Conservation (phyloP, 2,329 filamentous ascomycete species). For the Fusarium sp. region DNA sequence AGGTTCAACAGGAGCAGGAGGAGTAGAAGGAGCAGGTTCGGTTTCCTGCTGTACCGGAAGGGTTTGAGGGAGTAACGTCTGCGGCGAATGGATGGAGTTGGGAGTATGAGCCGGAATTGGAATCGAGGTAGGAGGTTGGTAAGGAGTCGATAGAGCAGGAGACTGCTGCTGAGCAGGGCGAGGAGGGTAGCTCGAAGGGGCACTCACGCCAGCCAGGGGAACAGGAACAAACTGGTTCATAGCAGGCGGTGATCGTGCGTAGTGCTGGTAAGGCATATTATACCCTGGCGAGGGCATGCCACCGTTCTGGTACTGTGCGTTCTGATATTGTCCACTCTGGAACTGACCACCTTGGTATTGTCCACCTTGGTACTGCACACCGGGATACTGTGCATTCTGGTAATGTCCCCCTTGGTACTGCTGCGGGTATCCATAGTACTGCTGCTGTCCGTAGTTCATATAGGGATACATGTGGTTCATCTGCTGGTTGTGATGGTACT, state of each 20-base stretch:
- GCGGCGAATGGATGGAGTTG: constrained; percentile 65
- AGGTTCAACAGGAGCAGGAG: constrained; percentile 44
- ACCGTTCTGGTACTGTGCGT: constrained; percentile 44
- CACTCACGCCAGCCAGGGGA: constrained; percentile 63
- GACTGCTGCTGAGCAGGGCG: constrained; percentile 61
- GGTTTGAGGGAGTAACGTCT: constrained; percentile 59
- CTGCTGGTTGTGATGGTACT: constrained; percentile 57
- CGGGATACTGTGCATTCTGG: constrained; percentile 43
- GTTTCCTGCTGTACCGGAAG: constrained; percentile 61
- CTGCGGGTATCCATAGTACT: constrained; percentile 68
- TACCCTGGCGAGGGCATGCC: constrained; percentile 61
- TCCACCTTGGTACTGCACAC: constrained; percentile 41
- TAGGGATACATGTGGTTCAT: constrained; percentile 66
- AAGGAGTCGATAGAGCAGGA: constrained; percentile 68
- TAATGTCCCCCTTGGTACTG: constrained; percentile 61
- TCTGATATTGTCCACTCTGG: constrained; percentile 48
- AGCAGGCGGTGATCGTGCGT: constrained; percentile 64
- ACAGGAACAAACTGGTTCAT: constrained; percentile 68
- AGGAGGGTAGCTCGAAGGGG: constrained; percentile 63
- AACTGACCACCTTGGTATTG: constrained; percentile 59
- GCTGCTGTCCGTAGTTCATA: constrained; percentile 62
- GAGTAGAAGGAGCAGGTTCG: constrained; percentile 49
- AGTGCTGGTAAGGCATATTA: constrained; percentile 56
- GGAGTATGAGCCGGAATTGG: constrained; percentile 64
- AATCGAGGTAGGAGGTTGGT: constrained; percentile 65